These are phyloP conservation scores for Sugiyamaella chiloensis DNA, from an alignment of 805 yeast species.

Conservation along the genomic window DNA sequence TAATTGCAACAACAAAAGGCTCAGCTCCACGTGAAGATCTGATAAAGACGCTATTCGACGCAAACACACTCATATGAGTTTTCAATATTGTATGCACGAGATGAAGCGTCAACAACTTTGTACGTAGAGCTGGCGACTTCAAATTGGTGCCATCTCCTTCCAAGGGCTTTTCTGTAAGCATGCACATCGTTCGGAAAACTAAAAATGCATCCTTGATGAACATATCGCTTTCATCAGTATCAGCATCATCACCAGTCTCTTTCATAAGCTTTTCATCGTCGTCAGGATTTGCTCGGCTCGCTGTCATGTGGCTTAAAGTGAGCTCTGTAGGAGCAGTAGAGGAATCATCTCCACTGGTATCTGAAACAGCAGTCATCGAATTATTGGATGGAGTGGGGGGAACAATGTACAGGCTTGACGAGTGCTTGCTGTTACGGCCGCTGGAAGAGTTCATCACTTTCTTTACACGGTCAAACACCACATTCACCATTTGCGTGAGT, in stretches of 20 bases:
- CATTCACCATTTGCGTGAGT: constrained; percentile 82
- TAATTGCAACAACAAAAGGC: constrained; percentile 70
- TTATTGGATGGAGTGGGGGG: background rate
- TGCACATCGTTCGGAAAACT: constrained; percentile 92
- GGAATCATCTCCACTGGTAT: constrained; percentile 1
- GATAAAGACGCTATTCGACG: constrained; percentile 38
- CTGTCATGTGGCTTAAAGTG: constrained; percentile 33
- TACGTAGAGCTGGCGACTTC: constrained; percentile 86
- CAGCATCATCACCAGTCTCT: constrained; percentile 38
- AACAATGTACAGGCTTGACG: background rate
- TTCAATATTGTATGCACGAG: constrained; percentile 80
- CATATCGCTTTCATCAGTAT: constrained; percentile 59
- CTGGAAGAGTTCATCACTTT: constrained; percentile 29
- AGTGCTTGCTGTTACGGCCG: background rate
- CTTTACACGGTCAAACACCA: constrained; percentile 74
- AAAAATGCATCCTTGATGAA: constrained; percentile 87
- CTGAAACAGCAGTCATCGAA: background rate
- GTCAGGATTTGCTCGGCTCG: constrained; percentile 9
- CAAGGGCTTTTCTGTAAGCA: constrained; percentile 77
- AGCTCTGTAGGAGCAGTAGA: constrained; percentile 21
- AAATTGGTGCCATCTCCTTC: constrained; percentile 60
- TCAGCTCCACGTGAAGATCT: constrained; percentile 38
- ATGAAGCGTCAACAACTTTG: constrained; percentile 84
- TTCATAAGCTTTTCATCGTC: constrained; percentile 29
- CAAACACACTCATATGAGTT: constrained; percentile 80